Evolutionary conservation across 2,329 filamentous ascomycete genomes (phyloP).

Genomic region (Arthrobotrys iridis): DNA sequence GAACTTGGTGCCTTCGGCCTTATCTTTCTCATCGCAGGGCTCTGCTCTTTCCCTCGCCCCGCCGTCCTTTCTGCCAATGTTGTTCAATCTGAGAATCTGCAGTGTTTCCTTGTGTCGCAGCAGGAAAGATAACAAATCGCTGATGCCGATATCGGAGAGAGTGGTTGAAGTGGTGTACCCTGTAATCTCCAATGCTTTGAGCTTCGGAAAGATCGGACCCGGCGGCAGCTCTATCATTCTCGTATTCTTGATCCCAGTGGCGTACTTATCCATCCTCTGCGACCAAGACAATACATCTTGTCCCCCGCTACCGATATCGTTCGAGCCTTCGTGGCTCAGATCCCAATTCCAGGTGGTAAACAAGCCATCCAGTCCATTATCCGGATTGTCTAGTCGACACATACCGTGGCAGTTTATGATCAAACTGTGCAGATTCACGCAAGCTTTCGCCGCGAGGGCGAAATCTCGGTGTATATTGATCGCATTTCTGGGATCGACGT

Average conservation of each 20-base stretch:
- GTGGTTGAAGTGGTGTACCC: slow-evolving; percentile 6
- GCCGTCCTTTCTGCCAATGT: background rate
- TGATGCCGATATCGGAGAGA: background rate
- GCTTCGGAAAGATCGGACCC: background rate
- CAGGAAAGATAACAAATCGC: slow-evolving; percentile 3
- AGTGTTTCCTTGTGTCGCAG: background rate
- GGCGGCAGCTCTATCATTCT: background rate
- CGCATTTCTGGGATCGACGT: background rate
- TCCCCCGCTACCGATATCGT: background rate
- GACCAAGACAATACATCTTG: background rate
- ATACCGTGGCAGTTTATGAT: slow-evolving; percentile 24
- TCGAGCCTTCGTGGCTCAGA: background rate
- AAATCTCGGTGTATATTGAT: background rate
- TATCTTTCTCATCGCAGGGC: background rate
- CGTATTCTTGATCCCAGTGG: no score
- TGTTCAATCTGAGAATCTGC: background rate
- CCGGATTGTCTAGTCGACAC: background rate
- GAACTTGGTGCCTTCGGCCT: background rate
- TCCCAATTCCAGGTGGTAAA: background rate
- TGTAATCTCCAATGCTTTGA: slow-evolving; percentile 1
- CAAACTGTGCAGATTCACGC: no score
- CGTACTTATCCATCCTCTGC: no score
- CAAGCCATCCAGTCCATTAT: slow-evolving; percentile 6
- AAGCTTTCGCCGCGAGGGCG: background rate
- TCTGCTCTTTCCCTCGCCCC: background rate